phyloP scores from a whole-genome alignment of 2,329 filamentous ascomycete genomes.

The Aspergillus ruber region DNA sequence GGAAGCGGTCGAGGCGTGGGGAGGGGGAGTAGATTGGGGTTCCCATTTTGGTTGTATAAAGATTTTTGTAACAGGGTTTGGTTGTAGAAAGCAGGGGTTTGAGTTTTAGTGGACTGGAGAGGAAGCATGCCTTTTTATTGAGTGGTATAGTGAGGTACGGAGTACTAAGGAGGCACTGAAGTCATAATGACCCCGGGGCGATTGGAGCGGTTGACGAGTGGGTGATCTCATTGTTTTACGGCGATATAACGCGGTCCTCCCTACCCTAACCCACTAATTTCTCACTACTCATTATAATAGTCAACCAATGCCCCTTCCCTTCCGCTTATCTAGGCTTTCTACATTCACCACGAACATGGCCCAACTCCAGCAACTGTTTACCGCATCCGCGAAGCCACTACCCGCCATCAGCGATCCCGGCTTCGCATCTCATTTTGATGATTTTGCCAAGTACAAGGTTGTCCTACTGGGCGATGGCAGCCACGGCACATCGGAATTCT shows the following conservation, averaged over 20 bases:
- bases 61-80: too few relatives aligned
- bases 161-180: constrained; percentile 12
- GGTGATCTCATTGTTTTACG: constrained; percentile 15
- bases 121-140: neutral
- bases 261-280: too few relatives aligned
- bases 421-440: constrained; percentile 39
- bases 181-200: constrained; percentile 23
- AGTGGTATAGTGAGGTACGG: neutral
- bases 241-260: neutral
- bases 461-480: constrained; percentile 43
- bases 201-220: constrained; percentile 4
- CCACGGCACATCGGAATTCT: constrained; percentile 53
- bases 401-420: constrained; percentile 27
- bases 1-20: constrained; percentile 24
- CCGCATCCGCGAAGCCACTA: constrained; percentile 30
- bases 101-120: neutral
- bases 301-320: neutral
- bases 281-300: neutral
- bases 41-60: neutral
- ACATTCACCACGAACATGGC: constrained; percentile 14
- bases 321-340: neutral
- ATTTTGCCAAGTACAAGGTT: constrained; percentile 33
- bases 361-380: constrained; percentile 28
- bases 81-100: neutral
- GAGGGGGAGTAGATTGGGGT: constrained; percentile 9